Evolutionary conservation across 306 rosid species (phyloP).

Genomic region (Ochetophila trinervis): DNA sequence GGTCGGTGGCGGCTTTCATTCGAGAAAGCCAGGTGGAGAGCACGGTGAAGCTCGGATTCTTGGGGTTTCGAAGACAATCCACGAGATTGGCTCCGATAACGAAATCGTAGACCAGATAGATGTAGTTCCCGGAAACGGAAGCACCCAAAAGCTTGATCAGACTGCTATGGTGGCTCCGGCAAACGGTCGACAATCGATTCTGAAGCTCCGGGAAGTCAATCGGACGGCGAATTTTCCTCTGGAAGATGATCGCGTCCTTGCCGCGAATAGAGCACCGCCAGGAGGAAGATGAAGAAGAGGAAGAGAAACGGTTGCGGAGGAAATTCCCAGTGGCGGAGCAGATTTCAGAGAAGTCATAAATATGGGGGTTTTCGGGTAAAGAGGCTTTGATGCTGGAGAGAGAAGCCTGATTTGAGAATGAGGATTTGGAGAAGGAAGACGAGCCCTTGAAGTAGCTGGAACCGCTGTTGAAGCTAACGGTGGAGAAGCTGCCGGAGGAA

Average conservation of each 20-base stretch:
- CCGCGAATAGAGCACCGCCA: conserved; percentile 66
- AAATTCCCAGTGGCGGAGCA: conserved; percentile 60
- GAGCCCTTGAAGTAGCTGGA: conserved; percentile 35
- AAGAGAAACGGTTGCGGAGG: conserved; percentile 34
- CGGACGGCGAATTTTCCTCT: conserved; percentile 56
- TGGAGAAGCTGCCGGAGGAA: conserved; percentile 16
- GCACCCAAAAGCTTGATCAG: conserved; percentile 79
- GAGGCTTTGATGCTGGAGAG: conserved; percentile 57
- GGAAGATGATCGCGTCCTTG: conserved; percentile 58
- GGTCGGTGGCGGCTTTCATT: conserved; percentile 76
- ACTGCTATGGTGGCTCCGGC: conserved; percentile 72
- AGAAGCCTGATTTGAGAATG: conserved; percentile 47
- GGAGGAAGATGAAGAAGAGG: conserved; percentile 53
- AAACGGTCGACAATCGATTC: conserved; percentile 40
- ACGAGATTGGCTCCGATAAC: conserved; percentile 68
- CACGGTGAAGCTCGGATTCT: conserved; percentile 72
- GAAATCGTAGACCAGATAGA: conserved; percentile 67
- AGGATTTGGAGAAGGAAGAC: conserved; percentile 43
- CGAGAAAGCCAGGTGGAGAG: conserved; percentile 71
- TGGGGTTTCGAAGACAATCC: conserved; percentile 68
- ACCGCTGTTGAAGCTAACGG: conserved; percentile 16
- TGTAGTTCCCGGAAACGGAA: conserved; percentile 51
- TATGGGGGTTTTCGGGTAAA: conserved; percentile 65
- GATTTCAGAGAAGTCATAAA: conserved; percentile 67
- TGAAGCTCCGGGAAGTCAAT: conserved; percentile 48